Evolutionary conservation across 441 rosid species (phyloP).

Genomic region (Pelargonium citronellum): DNA sequence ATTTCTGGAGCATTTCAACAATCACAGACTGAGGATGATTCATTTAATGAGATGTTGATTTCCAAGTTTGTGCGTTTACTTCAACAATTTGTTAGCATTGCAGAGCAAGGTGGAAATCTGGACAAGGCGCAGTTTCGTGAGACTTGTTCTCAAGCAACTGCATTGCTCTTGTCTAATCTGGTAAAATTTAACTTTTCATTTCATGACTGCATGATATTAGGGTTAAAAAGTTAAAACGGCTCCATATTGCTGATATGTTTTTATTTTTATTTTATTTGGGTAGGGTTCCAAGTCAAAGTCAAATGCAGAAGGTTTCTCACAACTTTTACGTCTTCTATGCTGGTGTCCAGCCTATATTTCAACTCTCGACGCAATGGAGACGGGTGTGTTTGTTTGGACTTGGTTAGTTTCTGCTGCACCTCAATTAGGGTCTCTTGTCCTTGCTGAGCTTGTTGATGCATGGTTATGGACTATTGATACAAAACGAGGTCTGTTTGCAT

Average conservation of each 20-base stretch:
- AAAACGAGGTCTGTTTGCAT: slow-evolving; percentile 90
- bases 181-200: slow-evolving; percentile 34
- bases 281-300: slow-evolving; percentile 74
- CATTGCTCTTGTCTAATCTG: slow-evolving; percentile 88
- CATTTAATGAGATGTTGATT: slow-evolving; percentile 82
- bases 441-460: slow-evolving; percentile 99
- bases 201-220: slow-evolving; percentile 6
- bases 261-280: slow-evolving; percentile 20
- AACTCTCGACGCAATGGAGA: slow-evolving; percentile 92
- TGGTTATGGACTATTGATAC: slow-evolving; percentile 99
- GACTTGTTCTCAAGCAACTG: slow-evolving; percentile 93
- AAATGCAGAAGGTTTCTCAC: slow-evolving; percentile 81
- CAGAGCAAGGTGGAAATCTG: slow-evolving; percentile 87
- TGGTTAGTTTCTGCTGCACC: slow-evolving; percentile 99
- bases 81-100: slow-evolving; percentile 80
- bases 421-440: slow-evolving; percentile 80
- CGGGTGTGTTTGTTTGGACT: slow-evolving; percentile 95
- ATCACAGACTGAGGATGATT: slow-evolving; percentile 63
- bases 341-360: slow-evolving; percentile 99
- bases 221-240: background rate
- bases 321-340: slow-evolving; percentile 91
- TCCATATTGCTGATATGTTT: slow-evolving; percentile 13
- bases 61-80: slow-evolving; percentile 78
- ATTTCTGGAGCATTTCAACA: slow-evolving; percentile 88
- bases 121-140: slow-evolving; percentile 83